A percentile compares a stretch with the other conserved stretches of the same genome.
Conservation (phyloP, 202 grass and related monocot genomes). For the Carex sylvatica region DNA sequence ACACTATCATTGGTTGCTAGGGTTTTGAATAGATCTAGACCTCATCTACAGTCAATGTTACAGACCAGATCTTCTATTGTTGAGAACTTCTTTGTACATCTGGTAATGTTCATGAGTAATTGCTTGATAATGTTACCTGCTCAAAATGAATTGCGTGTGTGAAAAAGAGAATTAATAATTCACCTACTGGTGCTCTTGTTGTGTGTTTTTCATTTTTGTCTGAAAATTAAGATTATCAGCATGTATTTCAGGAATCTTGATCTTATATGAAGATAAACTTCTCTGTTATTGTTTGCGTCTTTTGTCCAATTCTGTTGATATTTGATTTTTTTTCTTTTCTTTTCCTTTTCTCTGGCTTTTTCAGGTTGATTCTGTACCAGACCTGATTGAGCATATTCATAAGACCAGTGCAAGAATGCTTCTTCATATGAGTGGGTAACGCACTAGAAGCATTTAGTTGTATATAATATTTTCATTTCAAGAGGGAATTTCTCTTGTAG, state of each 20-base stretch:
- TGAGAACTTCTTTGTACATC: conserved; percentile 78
- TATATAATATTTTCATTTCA: not conserved
- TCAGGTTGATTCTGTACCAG: conserved; percentile 91
- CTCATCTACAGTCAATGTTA: conserved; percentile 66
- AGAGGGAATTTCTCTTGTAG: conserved; percentile 11
- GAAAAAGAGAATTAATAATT: not conserved
- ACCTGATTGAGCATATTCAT: conserved; percentile 91
- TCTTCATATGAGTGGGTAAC: conserved; percentile 96
- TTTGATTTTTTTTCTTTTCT: not conserved
- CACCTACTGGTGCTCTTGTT: not conserved
- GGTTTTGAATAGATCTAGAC: conserved; percentile 83
- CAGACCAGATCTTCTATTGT: conserved; percentile 67
- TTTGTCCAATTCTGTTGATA: not conserved
- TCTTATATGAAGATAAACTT: not conserved
- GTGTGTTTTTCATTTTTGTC: not conserved
- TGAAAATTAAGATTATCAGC: not conserved
- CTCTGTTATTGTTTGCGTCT: not conserved
- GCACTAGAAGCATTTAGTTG: conserved; percentile 5
- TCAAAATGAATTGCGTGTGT: not conserved
- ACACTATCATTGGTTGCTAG: conserved; percentile 86
- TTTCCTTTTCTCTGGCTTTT: conserved; percentile 28
- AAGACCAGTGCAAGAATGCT: conserved; percentile 84
- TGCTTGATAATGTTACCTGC: not conserved
- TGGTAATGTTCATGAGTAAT: conserved; percentile 49
- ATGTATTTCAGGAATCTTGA: not conserved